Evolutionary conservation across 768 basidiomycete genomes (phyloP).

Genomic region (Auriscalpium orientale): DNA sequence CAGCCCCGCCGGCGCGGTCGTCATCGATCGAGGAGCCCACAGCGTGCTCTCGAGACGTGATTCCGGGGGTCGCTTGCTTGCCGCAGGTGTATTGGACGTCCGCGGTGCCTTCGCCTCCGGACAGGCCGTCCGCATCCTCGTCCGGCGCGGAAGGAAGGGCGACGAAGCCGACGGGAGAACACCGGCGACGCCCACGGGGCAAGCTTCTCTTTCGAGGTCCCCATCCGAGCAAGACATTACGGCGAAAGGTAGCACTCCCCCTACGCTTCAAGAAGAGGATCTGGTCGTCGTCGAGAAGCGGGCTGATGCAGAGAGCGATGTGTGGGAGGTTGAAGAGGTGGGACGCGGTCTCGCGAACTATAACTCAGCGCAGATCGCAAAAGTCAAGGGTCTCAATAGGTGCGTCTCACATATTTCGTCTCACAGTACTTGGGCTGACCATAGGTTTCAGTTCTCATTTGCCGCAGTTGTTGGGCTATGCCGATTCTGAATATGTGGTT

Average conservation of each 20-base stretch:
- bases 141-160: constrained; percentile 31
- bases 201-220: constrained; percentile 15
- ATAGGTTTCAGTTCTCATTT: constrained; percentile 60
- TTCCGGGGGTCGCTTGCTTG: constrained; percentile 86
- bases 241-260: not conserved
- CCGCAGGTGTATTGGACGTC: constrained; percentile 84
- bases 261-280: constrained; percentile 21
- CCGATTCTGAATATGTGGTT: constrained; percentile 94
- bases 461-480: constrained; percentile 77
- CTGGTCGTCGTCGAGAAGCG: constrained; percentile 15
- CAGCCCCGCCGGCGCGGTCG: constrained; percentile 77
- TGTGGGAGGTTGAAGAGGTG: constrained; percentile 79
- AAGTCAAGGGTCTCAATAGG: constrained; percentile 90
- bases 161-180: constrained; percentile 15
- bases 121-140: constrained; percentile 84
- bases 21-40: constrained; percentile 88
- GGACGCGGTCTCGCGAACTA: constrained; percentile 94
- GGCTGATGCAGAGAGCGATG: constrained; percentile 34
- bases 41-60: constrained; percentile 76
- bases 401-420: constrained; percentile 21
- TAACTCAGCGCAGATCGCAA: constrained; percentile 85
- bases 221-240: not conserved
- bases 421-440: not conserved
- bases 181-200: constrained; percentile 24
- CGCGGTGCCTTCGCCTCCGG: constrained; percentile 88